A percentile compares a stretch with the other conserved stretches of the same genome.
Conservation (phyloP, 257 asterid genomes). For the Paulownia fortunei region DNA sequence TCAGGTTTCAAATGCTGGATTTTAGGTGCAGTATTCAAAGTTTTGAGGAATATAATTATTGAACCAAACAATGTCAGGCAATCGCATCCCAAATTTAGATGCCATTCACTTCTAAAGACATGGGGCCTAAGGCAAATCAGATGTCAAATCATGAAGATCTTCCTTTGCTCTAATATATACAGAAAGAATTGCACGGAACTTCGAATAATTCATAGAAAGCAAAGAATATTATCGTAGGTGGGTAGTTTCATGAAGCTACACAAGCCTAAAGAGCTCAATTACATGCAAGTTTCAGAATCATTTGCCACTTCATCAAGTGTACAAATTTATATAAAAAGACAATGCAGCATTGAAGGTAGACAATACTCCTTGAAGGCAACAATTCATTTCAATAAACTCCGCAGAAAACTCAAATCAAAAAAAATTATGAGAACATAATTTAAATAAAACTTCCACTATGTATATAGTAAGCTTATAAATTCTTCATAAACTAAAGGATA, state of each 20-base stretch:
- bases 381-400: background rate
- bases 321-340: background rate
- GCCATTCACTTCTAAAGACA: background rate
- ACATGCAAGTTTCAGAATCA: background rate
- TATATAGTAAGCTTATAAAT: too few species aligned
- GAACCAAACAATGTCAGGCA: background rate
- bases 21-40: too few species aligned
- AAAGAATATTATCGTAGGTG: background rate
- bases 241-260: background rate
- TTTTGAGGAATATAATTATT: background rate
- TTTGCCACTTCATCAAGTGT: background rate
- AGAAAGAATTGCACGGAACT: background rate
- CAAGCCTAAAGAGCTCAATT: background rate
- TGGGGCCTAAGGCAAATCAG: background rate
- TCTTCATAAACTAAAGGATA: too few species aligned
- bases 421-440: too few species aligned
- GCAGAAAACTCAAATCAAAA: too few species aligned
- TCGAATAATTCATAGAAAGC: background rate
- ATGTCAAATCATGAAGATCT: background rate
- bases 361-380: background rate
- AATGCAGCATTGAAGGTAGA: background rate
- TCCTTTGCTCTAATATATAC: background rate
- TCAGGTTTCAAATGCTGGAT: background rate
- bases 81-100: background rate
- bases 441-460: too few species aligned